Evolutionary conservation across 345 rosid genomes (phyloP), one percentile per base, ranked within the genome.

Genomic region (Firmiana major): DNA sequence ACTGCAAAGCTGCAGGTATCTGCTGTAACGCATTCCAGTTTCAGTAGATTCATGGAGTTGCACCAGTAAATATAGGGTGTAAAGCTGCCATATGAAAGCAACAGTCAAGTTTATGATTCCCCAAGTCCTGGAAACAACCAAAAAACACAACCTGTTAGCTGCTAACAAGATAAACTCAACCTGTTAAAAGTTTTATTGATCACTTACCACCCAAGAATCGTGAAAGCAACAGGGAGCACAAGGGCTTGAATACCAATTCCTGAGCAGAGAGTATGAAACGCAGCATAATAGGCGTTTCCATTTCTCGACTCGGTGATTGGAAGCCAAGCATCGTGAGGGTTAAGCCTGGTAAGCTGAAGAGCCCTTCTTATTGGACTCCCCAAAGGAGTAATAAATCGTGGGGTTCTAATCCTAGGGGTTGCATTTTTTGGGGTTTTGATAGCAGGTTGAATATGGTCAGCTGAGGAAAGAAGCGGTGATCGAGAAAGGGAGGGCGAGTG

Each of bases 251-350:
- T 58, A 28, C 98, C 96, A 75, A 95, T 86, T 8, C 99, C 98
- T 0, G 98, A 91, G 76, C 97, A 95, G 7, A 93, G 96, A 70
- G 87, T 87, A 43, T 93, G 98, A 86, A 91, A 91, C 63, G 92
- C 94, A 0, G 96, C 94, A 58, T 94, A 93, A 69, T 75, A 88
- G 12, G 90, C 83, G 73, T 93, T 95, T 4, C 98, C 97, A 58
- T 93, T 91, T 70, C 97, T 79, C 1, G 98, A 94, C 81, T 93
- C 95, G 2, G 98, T 94, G 76, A 94, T 93, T 0, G 98, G 98
- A 43, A 95, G 89, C 99, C 99, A 95, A 15, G 96, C 96, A 38
- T 91, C 93, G 9, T 81, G 83, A 24, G 93, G 91, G 63, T 89
- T 90, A 19, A 89, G 89, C 86, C 75, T 91, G 0, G 95, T 91